A percentile compares a stretch with the other conserved stretches of the same genome.
These are phyloP conservation scores for Chaetomiaceae sp. DNA, from an alignment of 2,329 filamentous ascomycete genomes.

Conservation along the genomic window DNA sequence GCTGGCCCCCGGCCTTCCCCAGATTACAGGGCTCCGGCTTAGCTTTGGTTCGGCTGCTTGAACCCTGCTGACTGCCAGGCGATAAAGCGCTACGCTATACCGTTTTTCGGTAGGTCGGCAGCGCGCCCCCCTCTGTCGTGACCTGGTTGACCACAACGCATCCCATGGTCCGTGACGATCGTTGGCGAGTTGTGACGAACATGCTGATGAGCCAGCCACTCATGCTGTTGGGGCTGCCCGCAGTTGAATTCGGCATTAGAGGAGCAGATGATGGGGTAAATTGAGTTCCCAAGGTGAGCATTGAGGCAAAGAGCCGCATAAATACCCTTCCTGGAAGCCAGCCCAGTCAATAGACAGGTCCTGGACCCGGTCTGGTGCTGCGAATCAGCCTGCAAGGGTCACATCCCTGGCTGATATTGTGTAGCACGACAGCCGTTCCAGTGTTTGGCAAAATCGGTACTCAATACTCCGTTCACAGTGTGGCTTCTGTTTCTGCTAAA, in stretches of 20 bases:
- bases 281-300: neutral
- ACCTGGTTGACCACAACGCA: neutral
- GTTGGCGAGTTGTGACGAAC: neutral
- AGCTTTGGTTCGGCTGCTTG: conserved; percentile 6
- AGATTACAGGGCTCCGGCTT: conserved; percentile 1
- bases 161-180: neutral
- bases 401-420: neutral
- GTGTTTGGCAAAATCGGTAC: neutral
- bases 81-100: neutral
- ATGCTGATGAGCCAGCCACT: neutral
- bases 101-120: neutral
- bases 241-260: neutral
- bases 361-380: neutral
- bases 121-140: neutral
- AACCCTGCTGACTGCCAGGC: neutral
- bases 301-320: neutral
- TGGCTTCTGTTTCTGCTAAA: too few species aligned
- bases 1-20: neutral
- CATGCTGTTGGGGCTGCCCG: neutral
- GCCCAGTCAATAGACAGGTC: neutral
- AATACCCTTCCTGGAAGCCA: neutral
- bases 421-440: neutral
- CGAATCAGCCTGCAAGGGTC: neutral
- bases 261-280: neutral
- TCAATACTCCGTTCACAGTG: neutral